Percentiles rank a stretch among this genome's conserved stretches.
phyloP scores from a whole-genome alignment of 345 rosid genomes.

The Lepidium sativum region DNA sequence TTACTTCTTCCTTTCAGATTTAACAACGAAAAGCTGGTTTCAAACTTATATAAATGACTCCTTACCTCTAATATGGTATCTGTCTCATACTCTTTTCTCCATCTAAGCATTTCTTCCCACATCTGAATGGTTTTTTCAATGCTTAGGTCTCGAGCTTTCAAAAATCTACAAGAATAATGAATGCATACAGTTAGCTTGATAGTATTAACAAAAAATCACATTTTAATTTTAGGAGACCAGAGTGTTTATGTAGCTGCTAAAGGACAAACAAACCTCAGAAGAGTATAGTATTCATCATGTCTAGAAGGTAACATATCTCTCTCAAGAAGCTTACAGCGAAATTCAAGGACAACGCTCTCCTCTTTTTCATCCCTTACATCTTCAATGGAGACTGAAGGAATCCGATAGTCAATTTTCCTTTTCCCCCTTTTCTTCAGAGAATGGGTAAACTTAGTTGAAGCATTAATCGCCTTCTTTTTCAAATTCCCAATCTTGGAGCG shows the following conservation, averaged over 20 bases:
- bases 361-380: constrained; percentile 84
- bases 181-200: not conserved
- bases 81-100: constrained; percentile 85
- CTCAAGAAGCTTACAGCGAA: constrained; percentile 62
- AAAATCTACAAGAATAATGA: constrained; percentile 43
- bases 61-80: constrained; percentile 79
- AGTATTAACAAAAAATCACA: not conserved
- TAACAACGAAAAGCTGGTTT: not conserved
- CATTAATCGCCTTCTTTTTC: constrained; percentile 84
- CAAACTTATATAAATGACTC: not conserved
- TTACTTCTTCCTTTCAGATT: not conserved
- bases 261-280: constrained; percentile 54
- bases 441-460: constrained; percentile 90
- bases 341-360: constrained; percentile 59
- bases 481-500: constrained; percentile 77
- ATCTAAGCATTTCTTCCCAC: constrained; percentile 97
- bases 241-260: not conserved
- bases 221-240: constrained; percentile 2
- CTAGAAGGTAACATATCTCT: constrained; percentile 62
- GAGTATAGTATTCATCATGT: constrained; percentile 84
- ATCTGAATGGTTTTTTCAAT: constrained; percentile 71
- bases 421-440: constrained; percentile 92
- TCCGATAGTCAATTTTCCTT: constrained; percentile 70
- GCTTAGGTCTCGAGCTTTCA: constrained; percentile 86
- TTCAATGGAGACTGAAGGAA: constrained; percentile 74